Conservation (phyloP, 139 green algal genomes). For the Trebouxia sp. region DNA sequence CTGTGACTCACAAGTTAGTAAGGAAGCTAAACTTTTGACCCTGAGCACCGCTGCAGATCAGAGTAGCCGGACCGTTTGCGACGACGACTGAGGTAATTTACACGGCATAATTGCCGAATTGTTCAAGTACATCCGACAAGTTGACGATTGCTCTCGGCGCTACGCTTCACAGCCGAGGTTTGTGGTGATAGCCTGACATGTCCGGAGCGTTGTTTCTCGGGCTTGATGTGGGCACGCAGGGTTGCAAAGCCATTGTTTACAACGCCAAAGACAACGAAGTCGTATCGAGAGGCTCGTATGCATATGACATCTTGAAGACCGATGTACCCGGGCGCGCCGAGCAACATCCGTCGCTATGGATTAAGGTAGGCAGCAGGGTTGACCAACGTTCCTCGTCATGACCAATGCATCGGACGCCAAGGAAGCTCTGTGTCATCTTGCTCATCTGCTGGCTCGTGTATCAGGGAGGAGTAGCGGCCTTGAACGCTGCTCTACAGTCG, state of each 20-base stretch:
- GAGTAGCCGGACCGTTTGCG: background rate
- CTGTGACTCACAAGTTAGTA: no score
- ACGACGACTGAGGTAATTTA: no score
- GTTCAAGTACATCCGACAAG: background rate
- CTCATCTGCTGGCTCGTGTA: background rate
- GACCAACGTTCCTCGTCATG: background rate
- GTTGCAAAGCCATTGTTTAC: conserved; percentile 74
- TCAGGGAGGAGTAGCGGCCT: conserved; percentile 31
- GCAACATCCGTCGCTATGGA: conserved; percentile 75
- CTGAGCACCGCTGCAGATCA: background rate
- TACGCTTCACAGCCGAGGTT: no score
- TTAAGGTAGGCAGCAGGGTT: conserved; percentile 52
- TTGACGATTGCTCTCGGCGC: conserved; percentile 2
- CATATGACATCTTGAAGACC: conserved; percentile 55
- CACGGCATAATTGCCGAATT: no score
- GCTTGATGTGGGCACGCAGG: conserved; percentile 78
- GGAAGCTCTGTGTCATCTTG: conserved; percentile 21
- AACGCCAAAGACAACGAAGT: conserved; percentile 44
- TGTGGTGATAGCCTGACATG: no score
- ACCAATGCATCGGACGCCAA: no score
- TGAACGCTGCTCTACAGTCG: conserved; percentile 14
- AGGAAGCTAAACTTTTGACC: no score
- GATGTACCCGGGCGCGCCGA: conserved; percentile 68
- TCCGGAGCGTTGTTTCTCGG: conserved; percentile 51
- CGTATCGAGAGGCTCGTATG: conserved; percentile 47